Evolutionary conservation across 169 alveolate species (phyloP).

Genomic region (Theileria sp.): DNA sequence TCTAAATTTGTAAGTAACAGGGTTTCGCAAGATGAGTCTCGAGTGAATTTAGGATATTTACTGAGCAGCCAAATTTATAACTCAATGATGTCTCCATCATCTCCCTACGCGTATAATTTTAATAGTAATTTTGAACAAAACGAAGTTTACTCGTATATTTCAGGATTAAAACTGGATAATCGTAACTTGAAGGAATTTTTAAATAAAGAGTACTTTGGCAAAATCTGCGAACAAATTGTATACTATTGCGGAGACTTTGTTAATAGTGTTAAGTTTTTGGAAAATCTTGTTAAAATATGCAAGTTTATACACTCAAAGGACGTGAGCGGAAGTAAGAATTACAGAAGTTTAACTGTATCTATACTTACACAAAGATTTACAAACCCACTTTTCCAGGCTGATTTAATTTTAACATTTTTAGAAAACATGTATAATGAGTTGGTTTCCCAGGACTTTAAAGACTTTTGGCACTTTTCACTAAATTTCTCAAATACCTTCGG

Average conservation of each 20-base stretch:
- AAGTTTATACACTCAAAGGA: conserved; percentile 53
- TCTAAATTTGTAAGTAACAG: conserved; percentile 5
- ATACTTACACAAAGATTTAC: conserved; percentile 31
- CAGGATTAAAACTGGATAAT: conserved; percentile 48
- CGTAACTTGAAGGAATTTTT: conserved; percentile 45
- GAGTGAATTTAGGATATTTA: conserved; percentile 32
- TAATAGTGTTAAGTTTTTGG: conserved; percentile 28
- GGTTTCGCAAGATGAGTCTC: conserved; percentile 33
- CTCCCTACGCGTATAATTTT: conserved; percentile 15
- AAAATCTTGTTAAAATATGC: conserved; percentile 36
- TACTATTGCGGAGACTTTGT: conserved; percentile 33
- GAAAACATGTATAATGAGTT: conserved; percentile 23
- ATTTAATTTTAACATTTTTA: conserved; percentile 38
- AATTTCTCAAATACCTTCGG: background rate
- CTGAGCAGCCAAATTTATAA: conserved; percentile 17
- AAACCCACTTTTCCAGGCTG: conserved; percentile 56
- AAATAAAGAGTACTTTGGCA: conserved; percentile 50
- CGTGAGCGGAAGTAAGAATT: conserved; percentile 25
- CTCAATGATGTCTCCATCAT: conserved; percentile 16
- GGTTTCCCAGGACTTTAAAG: conserved; percentile 2
- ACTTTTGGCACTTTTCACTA: background rate
- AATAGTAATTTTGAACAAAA: conserved; percentile 36
- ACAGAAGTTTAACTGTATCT: conserved; percentile 18
- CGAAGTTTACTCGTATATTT: conserved; percentile 39
- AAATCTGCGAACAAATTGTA: conserved; percentile 37